These are phyloP conservation scores for Naumovozyma castellii DNA, from an alignment of 805 yeast species.

Conservation along the genomic window DNA sequence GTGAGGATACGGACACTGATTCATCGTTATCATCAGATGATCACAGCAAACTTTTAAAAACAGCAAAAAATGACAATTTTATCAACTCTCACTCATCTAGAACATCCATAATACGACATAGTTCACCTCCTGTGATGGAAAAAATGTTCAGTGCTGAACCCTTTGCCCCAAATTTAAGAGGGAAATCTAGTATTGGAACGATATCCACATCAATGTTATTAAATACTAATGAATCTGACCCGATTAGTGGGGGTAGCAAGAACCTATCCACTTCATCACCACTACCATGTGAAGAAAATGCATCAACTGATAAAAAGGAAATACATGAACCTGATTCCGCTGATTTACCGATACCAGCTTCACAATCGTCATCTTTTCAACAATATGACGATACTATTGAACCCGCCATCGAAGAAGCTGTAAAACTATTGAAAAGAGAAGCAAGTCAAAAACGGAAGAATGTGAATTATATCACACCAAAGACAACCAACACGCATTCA, in stretches of 20 bases:
- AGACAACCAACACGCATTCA: neutral
- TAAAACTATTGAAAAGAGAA: constrained; percentile 12
- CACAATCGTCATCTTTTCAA: constrained; percentile 1
- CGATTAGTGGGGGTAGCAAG: no score
- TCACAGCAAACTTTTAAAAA: no score
- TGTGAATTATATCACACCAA: neutral
- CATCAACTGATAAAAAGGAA: no score
- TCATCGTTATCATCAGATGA: neutral
- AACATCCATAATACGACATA: neutral
- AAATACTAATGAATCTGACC: neutral
- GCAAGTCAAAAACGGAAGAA: constrained; percentile 1
- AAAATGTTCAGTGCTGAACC: neutral
- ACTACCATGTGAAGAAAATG: no score
- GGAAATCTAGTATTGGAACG: constrained; percentile 6
- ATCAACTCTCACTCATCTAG: neutral
- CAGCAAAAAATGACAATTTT: neutral
- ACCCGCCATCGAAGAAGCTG: constrained; percentile 17
- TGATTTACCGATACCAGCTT: neutral
- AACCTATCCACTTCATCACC: no score
- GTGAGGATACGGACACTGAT: neutral
- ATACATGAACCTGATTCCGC: neutral
- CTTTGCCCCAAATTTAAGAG: neutral
- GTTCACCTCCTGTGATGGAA: neutral
- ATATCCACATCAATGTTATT: constrained; percentile 8
- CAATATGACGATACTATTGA: constrained; percentile 7